These are phyloP conservation scores for Xylaria acuta DNA, from an alignment of 495 filamentous ascomycete species.

Conservation along the genomic window DNA sequence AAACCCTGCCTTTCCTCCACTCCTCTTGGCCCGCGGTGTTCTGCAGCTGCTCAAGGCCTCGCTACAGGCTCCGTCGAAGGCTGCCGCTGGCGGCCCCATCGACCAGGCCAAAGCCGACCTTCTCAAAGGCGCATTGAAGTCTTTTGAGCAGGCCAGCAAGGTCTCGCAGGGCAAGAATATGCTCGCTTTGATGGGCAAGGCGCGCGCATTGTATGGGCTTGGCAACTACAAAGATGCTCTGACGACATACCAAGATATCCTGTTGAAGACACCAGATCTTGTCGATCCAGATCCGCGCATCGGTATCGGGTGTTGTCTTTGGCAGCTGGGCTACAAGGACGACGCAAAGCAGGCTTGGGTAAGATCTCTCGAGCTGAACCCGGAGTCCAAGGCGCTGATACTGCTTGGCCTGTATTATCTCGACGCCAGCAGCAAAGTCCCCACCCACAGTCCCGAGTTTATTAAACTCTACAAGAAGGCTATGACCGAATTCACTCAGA, in stretches of 20 bases:
- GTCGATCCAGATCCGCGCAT: conserved; percentile 95
- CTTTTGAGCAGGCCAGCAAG: conserved; percentile 90
- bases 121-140: conserved; percentile 81
- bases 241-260: conserved; percentile 82
- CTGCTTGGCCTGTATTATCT: conserved; percentile 89
- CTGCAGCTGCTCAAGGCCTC: conserved; percentile 87
- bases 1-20: conserved; percentile 85
- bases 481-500: conserved; percentile 91
- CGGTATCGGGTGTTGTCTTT: conserved; percentile 93
- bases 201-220: conserved; percentile 81
- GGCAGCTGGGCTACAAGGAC: conserved; percentile 92
- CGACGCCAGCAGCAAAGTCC: conserved; percentile 77
- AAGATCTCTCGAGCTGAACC: conserved; percentile 81
- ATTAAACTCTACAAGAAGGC: conserved; percentile 84
- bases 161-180: conserved; percentile 84
- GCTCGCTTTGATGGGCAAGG: conserved; percentile 86
- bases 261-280: conserved; percentile 82
- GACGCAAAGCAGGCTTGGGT: conserved; percentile 92
- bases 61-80: conserved; percentile 75
- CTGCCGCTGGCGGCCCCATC: conserved; percentile 61
- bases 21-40: conserved; percentile 91
- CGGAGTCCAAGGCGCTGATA: conserved; percentile 89
- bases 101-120: conserved; percentile 81
- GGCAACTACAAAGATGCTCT: conserved; percentile 83
- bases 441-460: conserved; percentile 78